Evolutionary conservation across 1,284 basidiomycete genomes (phyloP), one percentile per base, ranked within the genome.

Genomic region (Apiotrichum siamense): DNA sequence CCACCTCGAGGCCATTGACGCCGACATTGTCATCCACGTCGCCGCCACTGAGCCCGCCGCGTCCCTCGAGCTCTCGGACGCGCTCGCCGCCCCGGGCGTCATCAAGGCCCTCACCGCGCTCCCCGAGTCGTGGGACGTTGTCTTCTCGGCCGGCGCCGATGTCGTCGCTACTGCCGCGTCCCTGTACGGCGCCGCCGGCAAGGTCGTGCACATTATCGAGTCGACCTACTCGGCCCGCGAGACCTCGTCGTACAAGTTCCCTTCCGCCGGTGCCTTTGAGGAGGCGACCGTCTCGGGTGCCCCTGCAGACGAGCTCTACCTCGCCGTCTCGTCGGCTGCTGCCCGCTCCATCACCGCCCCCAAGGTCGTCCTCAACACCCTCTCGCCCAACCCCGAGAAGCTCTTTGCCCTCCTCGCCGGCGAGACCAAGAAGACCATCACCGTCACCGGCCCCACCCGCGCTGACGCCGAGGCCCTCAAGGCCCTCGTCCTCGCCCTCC

Each of bases 121-220:
- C 45, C 80, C 82, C 10, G 79, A 84, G 42, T 79, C 81, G 54
- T 79, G 88, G 61, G 79, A 83, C n/a, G 78, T 94, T 44, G 73
- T 92, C 41, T 78, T 92, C 55, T 93, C 89, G 20, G 82, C 88
- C 9, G 84, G 85, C 3, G 82, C 88, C 58, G 86, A 91, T 68
- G 78, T 85, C 10, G 79, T 85, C 36, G 84, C 88, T 60, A 81
- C 88, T 51, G 80, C 87, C 4, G 55, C 68, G 25, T 62, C 60
- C 49, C 57, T 72, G 47, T 72, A 74, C 59, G 60, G 52, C 20
- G 20, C 49, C 15, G 40, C 52, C 20, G 64, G 59, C 44, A 67
- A 65, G 55, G 59, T 68, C 44, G 51, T 76, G 37, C 68, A 76
- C 55, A 58, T 76, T 26, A 56, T 76, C 47, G 73, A 75, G 52